A percentile compares a stretch with the other conserved stretches of the same genome.
These are phyloP conservation scores for Xylaria sp. DNA, from an alignment of 2,329 filamentous ascomycete genomes.

Conservation along the genomic window DNA sequence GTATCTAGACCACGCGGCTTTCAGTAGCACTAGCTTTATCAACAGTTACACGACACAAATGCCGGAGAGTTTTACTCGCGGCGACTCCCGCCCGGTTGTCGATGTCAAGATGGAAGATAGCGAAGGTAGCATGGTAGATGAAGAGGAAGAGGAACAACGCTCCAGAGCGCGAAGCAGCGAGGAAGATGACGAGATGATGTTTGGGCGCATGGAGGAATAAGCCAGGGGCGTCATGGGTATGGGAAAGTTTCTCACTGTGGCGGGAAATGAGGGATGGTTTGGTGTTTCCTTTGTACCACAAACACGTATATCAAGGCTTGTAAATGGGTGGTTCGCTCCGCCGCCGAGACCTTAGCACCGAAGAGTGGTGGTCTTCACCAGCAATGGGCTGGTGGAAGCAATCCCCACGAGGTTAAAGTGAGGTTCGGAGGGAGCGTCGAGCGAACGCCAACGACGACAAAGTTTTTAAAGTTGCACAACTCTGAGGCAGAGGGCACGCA, in stretches of 20 bases:
- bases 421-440: conserved; percentile 72
- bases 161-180: conserved; percentile 74
- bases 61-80: conserved; percentile 73
- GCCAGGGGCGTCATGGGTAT: conserved; percentile 35
- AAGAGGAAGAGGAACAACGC: conserved; percentile 71
- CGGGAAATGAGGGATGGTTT: conserved; percentile 51
- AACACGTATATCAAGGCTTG: conserved; percentile 53
- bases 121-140: conserved; percentile 70
- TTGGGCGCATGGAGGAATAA: conserved; percentile 95
- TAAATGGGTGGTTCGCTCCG: conserved; percentile 71
- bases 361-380: conserved; percentile 64
- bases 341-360: conserved; percentile 72
- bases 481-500: conserved; percentile 36
- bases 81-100: conserved; percentile 62
- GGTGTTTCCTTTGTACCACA: conserved; percentile 63
- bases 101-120: conserved; percentile 77
- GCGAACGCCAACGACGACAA: conserved; percentile 58
- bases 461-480: conserved; percentile 39
- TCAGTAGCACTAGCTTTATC: conserved; percentile 71
- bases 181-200: conserved; percentile 94
- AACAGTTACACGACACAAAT: conserved; percentile 69
- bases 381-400: conserved; percentile 32
- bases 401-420: conserved; percentile 78
- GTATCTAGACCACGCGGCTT: conserved; percentile 73
- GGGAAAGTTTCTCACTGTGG: conserved; percentile 34